Evolutionary conservation across 108 stramenopile species (phyloP).

Genomic region (Nannochloropsis salina): DNA sequence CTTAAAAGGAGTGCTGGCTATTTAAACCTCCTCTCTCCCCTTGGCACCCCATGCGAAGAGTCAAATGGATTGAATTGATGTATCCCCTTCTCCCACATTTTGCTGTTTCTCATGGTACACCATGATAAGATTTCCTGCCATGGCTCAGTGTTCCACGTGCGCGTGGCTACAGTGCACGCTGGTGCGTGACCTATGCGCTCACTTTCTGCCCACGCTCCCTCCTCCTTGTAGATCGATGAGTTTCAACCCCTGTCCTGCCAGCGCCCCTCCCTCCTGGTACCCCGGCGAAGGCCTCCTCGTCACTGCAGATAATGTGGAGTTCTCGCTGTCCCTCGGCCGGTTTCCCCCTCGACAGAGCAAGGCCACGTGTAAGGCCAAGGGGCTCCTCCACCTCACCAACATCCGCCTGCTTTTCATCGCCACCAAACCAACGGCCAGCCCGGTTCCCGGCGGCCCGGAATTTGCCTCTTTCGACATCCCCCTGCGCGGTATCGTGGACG

Average conservation of each 20-base stretch:
- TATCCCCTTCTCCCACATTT: no score
- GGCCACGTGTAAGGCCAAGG: not conserved
- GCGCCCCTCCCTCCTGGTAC: not conserved
- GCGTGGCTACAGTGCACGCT: no score
- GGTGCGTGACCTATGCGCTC: no score
- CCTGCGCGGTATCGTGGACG: conserved; percentile 20
- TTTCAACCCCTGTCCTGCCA: not conserved
- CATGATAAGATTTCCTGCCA: no score
- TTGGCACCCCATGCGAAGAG: no score
- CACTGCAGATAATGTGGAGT: not conserved
- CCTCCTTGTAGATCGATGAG: not conserved
- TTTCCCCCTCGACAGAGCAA: not conserved
- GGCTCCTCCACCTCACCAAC: not conserved
- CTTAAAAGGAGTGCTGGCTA: no score
- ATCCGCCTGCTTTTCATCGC: not conserved
- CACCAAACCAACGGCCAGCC: not conserved
- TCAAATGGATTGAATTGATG: no score
- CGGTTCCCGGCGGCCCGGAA: not conserved
- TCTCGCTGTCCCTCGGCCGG: not conserved
- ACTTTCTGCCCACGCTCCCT: not conserved
- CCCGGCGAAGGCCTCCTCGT: not conserved
- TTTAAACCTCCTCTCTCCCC: no score
- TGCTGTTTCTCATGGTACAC: no score
- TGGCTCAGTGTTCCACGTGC: no score
- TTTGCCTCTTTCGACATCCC: not conserved